Base-by-base conservation (phyloP, 176 grass and related monocot species). In the Alopecurus myosuroides region DNA sequence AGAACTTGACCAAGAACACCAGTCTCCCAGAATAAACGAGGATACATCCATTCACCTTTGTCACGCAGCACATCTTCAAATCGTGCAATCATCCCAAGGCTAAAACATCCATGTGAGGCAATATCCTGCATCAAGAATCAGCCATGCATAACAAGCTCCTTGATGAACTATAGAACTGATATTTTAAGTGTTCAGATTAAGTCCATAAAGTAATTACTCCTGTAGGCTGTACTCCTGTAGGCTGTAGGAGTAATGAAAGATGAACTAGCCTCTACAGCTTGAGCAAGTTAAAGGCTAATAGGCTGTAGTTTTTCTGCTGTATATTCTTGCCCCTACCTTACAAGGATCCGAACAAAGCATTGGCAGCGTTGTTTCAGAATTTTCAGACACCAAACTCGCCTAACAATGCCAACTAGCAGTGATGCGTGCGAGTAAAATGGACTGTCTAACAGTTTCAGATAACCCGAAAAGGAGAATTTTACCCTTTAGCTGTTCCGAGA, bases 401-500 rank as follows among this genome's bases (percentile, higher is more conserved):
- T 79, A 45, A 67, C 74, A n/a, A 79, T 74, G 45, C 63, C 73
- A 82, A 63, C 13, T 25, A 13, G 39, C 36, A 62, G 20, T 73
- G 77, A 10, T 67, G 57, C 20, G 35, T 72, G 35, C 37, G 20
- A 11, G 62, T 19, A 55, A 34, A 64, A 85, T 58, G 69, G 42
- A 33, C 13, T 84, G 5, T 23, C 23, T 1, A 46, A 39, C 20
- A 52, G 22, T 62, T 49, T 30, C 0, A 42, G 4, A 34, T 7
- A 48, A 78, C 35, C 79, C 14, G 39, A 31, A 57, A 31, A 48
- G 20, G 66, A 72, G 41, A 14, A 3, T n/a, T n/a, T n/a, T 82
- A 98, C 96, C 89, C 96, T 95, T 89, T 95, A 56, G 96, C 93
- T 5, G 96, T 98, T 88, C 96, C 96, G 52, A 98, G 91, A 56